Base-by-base conservation (phyloP, 306 rosid genomes). In the Cucumis melo region DNA sequence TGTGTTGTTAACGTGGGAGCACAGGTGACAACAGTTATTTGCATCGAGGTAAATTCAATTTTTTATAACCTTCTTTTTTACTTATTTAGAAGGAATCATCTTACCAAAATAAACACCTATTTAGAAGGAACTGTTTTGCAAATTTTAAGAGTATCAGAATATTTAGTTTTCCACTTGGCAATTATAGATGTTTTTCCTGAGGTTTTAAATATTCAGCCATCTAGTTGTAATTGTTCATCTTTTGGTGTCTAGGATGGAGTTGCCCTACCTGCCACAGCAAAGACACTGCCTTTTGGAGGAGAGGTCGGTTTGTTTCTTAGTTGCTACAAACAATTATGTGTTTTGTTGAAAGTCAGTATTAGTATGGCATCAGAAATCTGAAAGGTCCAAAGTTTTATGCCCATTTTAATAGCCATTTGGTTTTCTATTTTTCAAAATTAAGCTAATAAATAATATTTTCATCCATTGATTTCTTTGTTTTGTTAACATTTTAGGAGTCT, bases 241-340 rank as follows among this genome's bases (percentile, higher is more conserved):
- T 82, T 65, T 83, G 79, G 66, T 86, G 79, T 85, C 61, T 86
- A 94, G 95, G 97, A 94, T 68, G 98, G 98, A 84, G 96, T 89
- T 66, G 85, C 96, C 75, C 76, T 94, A 71, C 93, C 98, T 59
- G 73, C 82, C 72, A 94, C 95, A 44, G 89, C 70, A 65, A 94
- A 87, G 85, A 94, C 96, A 62, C 82, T 94, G 84, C 93, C 97
- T 81, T 94, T 88, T 82, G 98, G 98, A 20, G 98, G 98, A 74
- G 97, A 94, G 96, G 96, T 94, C 81, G 23, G 85, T 76, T 80
- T 61, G n/a, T 81, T 77, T 75, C 78, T 44, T 8, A 23, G 38
- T 16, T 29, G 57, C 77, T 73, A 5, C 77, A 73, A 5, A 21
- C 4, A 32, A 32, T 32, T 17, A 73, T 5, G 12, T 77, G 65